Conservation (phyloP, 139 green algal species). For the Zygnema circumcarinatum region DNA sequence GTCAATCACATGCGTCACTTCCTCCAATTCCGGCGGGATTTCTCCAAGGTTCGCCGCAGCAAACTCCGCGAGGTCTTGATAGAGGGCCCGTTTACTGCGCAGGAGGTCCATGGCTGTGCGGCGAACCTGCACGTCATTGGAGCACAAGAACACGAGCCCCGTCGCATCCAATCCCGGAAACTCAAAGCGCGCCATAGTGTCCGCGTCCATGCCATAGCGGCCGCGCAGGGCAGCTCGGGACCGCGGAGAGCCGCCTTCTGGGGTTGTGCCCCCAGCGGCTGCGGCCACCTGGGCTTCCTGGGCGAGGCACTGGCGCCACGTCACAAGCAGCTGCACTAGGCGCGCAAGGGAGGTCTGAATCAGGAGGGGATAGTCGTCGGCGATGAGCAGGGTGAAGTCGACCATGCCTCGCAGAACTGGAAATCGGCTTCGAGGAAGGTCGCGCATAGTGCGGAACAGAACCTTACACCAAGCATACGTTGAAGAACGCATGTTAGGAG, state of each 20-base stretch:
- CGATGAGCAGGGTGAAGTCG: constrained; percentile 65
- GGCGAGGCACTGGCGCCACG: constrained; percentile 51
- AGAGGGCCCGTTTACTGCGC: constrained; percentile 59
- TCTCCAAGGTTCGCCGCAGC: not conserved
- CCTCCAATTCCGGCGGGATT: not conserved
- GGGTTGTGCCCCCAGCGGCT: not conserved
- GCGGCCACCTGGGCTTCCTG: constrained; percentile 36
- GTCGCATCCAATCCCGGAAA: constrained; percentile 71
- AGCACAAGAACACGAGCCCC: constrained; percentile 69
- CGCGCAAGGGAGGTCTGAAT: constrained; percentile 58
- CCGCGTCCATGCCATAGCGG: not conserved
- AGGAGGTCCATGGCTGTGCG: constrained; percentile 54
- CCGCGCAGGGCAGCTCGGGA: not conserved
- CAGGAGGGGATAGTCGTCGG: constrained; percentile 77
- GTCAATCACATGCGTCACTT: constrained; percentile 73
- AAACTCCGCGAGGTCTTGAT: constrained; percentile 29
- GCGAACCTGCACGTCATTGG: constrained; percentile 61
- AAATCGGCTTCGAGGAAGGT: constrained; percentile 71
- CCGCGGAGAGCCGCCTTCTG: not conserved
- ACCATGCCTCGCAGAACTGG: constrained; percentile 69
- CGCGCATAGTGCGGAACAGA: constrained; percentile 68
- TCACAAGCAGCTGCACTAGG: constrained; percentile 56
- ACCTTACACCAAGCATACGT: constrained; percentile 50
- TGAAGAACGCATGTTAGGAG: not conserved
- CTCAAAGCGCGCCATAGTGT: constrained; percentile 62